These are phyloP conservation scores for Lachancea kluyveri DNA, from an alignment of 805 yeast species.

Conservation along the genomic window DNA sequence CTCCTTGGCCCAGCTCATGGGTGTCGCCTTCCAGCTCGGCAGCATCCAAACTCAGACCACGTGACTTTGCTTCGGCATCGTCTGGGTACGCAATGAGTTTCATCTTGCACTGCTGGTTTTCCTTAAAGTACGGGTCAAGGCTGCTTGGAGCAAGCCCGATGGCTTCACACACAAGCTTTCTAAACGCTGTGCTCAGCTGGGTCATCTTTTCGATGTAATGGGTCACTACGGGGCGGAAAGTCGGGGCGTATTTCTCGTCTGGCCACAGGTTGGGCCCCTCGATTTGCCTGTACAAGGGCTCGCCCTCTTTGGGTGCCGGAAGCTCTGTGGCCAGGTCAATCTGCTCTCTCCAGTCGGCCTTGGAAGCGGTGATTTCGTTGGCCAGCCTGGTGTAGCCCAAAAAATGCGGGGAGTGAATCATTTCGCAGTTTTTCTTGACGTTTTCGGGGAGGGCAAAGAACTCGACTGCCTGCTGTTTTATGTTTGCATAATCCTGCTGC, in stretches of 20 bases:
- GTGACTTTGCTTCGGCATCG: too few species aligned
- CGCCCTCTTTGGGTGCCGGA: conserved; percentile 33
- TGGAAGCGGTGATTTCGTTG: conserved; percentile 49
- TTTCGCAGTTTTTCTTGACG: conserved; percentile 41
- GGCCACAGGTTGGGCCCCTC: conserved; percentile 59
- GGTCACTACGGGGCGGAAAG: conserved; percentile 37
- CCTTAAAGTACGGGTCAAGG: conserved; percentile 44
- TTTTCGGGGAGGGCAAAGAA: conserved; percentile 43
- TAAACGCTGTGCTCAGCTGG: conserved; percentile 36
- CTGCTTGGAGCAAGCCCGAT: conserved; percentile 42
- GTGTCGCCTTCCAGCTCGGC: conserved; percentile 22
- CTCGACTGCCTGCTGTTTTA: conserved; percentile 35
- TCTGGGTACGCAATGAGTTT: conserved; percentile 57
- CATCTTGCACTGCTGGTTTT: conserved; percentile 45
- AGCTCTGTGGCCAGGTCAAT: conserved; percentile 52
- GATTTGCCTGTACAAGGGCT: conserved; percentile 40
- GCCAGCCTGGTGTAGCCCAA: conserved; percentile 53
- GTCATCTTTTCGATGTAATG: conserved; percentile 43
- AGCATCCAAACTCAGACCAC: conserved; percentile 18
- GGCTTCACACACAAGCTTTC: conserved; percentile 48
- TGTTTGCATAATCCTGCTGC: conserved; percentile 32
- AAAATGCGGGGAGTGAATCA: conserved; percentile 53
- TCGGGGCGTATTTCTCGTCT: conserved; percentile 35
- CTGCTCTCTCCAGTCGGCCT: conserved; percentile 56
- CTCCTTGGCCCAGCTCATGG: conserved; percentile 40